A percentile compares a stretch with the other conserved stretches of the same genome.
Conservation (phyloP, 2,329 filamentous ascomycete species). For the Dactylellina leptospora region DNA sequence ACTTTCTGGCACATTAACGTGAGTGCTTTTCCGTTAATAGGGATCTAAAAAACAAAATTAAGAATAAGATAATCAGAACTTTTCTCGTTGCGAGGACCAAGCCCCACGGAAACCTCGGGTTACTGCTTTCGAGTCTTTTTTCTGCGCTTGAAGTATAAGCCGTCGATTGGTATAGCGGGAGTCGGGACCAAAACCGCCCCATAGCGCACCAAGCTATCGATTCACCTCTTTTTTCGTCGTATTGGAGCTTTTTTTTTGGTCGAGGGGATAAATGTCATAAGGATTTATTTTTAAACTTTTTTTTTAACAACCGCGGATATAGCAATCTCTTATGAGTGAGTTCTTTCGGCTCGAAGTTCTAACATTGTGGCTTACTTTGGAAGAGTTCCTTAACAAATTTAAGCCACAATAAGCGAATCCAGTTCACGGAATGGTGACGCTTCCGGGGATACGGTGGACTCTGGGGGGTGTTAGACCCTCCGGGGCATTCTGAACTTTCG, state of each 20-base stretch:
- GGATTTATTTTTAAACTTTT: background rate
- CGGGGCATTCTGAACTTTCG: too few species aligned
- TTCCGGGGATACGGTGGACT: conserved; percentile 20
- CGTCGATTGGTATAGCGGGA: conserved; percentile 2
- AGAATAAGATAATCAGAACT: background rate
- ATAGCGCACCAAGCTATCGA: background rate
- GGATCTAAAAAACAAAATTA: too few species aligned
- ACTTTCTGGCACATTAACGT: conserved; percentile 35
- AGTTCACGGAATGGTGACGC: conserved; percentile 4
- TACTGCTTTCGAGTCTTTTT: conserved; percentile 32
- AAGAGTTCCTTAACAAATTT: conserved; percentile 37
- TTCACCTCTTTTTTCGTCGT: background rate
- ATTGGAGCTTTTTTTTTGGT: conserved; percentile 2
- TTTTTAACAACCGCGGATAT: conserved; percentile 25
- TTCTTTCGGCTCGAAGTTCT: conserved; percentile 10
- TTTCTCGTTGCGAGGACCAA: conserved; percentile 46
- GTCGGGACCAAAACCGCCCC: too few species aligned
- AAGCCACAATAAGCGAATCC: conserved; percentile 41
- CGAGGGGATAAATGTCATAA: background rate
- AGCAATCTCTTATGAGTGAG: conserved; percentile 15
- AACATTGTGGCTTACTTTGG: conserved; percentile 29
- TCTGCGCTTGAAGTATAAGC: conserved; percentile 27
- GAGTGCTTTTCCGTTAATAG: conserved; percentile 51
- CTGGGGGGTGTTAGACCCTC: too few species aligned
- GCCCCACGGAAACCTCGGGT: conserved; percentile 51